These are phyloP conservation scores for Cryomyces minteri DNA, from an alignment of 495 filamentous ascomycete genomes.

Conservation along the genomic window DNA sequence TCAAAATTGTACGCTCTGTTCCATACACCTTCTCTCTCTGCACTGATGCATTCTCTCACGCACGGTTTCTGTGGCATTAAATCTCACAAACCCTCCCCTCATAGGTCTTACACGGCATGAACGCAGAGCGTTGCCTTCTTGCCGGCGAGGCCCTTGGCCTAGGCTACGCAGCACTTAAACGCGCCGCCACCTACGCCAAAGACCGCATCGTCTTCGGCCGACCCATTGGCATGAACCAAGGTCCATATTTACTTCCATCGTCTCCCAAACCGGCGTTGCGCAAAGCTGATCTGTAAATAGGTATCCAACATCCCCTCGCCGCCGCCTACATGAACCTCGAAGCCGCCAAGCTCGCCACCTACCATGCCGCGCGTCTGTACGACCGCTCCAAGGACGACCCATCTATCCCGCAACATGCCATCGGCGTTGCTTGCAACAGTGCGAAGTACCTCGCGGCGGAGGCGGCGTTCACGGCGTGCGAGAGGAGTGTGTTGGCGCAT, in stretches of 20 bases:
- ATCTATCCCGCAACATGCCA: slow-evolving; percentile 36
- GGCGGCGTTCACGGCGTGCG: slow-evolving; percentile 58
- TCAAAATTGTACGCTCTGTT: slow-evolving; percentile 32
- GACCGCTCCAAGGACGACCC: slow-evolving; percentile 35
- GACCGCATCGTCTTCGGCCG: slow-evolving; percentile 52
- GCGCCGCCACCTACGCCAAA: slow-evolving; percentile 45
- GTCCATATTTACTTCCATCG: too few relatives aligned
- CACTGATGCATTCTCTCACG: not conserved
- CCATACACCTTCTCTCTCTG: not conserved
- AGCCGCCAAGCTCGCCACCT: slow-evolving; percentile 59
- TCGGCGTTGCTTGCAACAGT: slow-evolving; percentile 57
- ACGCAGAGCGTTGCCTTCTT: slow-evolving; percentile 59
- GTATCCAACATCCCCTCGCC: slow-evolving; percentile 56
- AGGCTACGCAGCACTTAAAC: slow-evolving; percentile 51
- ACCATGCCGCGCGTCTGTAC: slow-evolving; percentile 59
- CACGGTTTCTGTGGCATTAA: not conserved
- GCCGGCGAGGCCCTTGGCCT: slow-evolving; percentile 63
- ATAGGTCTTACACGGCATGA: slow-evolving; percentile 62
- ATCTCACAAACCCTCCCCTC: not conserved
- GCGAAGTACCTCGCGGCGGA: slow-evolving; percentile 70
- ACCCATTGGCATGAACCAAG: slow-evolving; percentile 58
- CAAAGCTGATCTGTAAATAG: too few relatives aligned
- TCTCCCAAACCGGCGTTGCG: too few relatives aligned
- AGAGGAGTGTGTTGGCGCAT: slow-evolving; percentile 33
- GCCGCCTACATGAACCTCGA: slow-evolving; percentile 62